Evolutionary conservation across 2,329 filamentous ascomycete genomes (phyloP), one percentile per base, ranked within the genome.

Genomic region (Polychaeton citri): DNA sequence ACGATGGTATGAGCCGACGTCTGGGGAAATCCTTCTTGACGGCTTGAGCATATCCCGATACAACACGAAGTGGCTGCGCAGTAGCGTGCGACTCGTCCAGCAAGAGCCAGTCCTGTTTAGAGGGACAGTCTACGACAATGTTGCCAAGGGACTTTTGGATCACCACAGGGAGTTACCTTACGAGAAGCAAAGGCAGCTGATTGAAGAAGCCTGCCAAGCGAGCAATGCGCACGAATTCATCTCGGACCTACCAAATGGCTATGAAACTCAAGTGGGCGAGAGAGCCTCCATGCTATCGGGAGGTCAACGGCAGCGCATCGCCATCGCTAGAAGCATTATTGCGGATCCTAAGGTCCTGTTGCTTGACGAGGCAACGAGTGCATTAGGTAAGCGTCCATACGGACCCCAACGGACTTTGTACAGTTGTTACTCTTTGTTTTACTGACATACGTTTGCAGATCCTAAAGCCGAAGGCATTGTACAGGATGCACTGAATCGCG

Each of bases 1-100:
- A 24, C 61, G 76, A 24, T 63, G 78, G 20, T 77, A 79, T 43
- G 68, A 75, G 35, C 68, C 33, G 20, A 38, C 30, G 18, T 35
- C 33, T 19, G 44, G 43, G 10, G 26, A 24, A 8, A 39, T 46
- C 18, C 32, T 30, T 1, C 48, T 73, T 3, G 69, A 69, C 48
- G 69, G 66, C 2, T 58, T 51, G n/a, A 57, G 68, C 45, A 53
- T 74, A 19, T 61, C 57, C 2, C 51, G 61, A 0, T 45, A 73
- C 33, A 71, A 74, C 32, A 61, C 73, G 18, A 42, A 47, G 37
- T 53, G 50, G 49, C 40, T 52, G 32, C 37, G 42, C 37, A 3
- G 62, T 70, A 21, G 54, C 68, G 18, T 65, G 66, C 40, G 74
- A 68, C 36, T 71, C 6, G 40, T 42, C 6, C 31, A 38, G 20